Base-by-base conservation (phyloP, 1,284 basidiomycete species). In the Sporisorium scitamineum region DNA sequence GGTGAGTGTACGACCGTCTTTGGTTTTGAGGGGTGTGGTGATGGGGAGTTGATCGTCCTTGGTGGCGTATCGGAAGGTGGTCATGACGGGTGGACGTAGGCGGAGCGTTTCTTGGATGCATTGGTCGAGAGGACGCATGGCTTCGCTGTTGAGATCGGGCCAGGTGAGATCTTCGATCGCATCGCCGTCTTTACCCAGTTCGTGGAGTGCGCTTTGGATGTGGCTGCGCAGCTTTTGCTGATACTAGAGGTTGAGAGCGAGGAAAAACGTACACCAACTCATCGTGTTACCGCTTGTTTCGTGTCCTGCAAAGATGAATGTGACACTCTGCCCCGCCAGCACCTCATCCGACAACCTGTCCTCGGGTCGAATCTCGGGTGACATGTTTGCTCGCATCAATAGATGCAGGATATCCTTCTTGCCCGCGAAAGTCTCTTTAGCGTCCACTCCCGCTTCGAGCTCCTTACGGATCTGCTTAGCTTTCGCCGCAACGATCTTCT, bases 251-350 rank as follows among this genome's bases (percentile, higher is more conserved):
- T 83, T 51, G 50, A 78, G 56, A 2, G 80, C 67, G 13, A 85
- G 70, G 27, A 78, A 67, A 37, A 73, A 70, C 2, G 84, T 68
- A 20, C 80, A 73, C 84, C 84, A 85, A 26, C 70, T 69, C 31
- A 79, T 64, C 44, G 79, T 80, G 71, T 74, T 24, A 66, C 60
- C 22, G 78, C 11, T 76, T 11, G 84, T 83, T 58, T 85, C 84
- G 76, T 84, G 83, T 0, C 83, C 84, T 13, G 78, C 80, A 64
- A 84, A 83, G 50, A 82, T 78, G 31, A 84, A 79, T 0, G 81
- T 82, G 0, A 80, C 76, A 6, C 82, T 70, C 60, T 84, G 81
- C 68, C 61, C 77, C 29, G 70, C 82, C 44, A 60, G 75, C 57
- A 41, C 66, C 39, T 54, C 77, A 47, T 82, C 82, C 22, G 73